Evolutionary conservation across 768 basidiomycete genomes (phyloP).

Genomic region (Paxillus involutus): DNA sequence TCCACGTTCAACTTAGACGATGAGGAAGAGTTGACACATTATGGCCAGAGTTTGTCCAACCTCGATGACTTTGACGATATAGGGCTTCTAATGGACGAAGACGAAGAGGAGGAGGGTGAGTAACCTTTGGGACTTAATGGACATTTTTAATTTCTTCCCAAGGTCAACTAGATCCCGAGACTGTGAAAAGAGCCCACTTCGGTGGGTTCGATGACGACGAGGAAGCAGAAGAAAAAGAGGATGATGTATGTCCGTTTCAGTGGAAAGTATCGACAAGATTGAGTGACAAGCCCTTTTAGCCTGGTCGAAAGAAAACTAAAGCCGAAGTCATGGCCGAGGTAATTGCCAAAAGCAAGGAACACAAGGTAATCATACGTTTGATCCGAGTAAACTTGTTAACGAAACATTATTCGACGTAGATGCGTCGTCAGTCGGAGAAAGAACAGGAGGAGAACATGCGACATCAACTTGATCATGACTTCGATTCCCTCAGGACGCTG

Average conservation of each 20-base stretch:
- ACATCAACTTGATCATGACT: constrained; percentile 85
- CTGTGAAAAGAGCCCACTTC: constrained; percentile 75
- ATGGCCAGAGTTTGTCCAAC: constrained; percentile 84
- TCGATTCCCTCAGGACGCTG: constrained; percentile 75
- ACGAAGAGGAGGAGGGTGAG: constrained; percentile 49
- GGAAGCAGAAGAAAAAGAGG: constrained; percentile 40
- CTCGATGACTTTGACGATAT: constrained; percentile 82
- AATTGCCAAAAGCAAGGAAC: constrained; percentile 93
- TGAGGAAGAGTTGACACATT: constrained; percentile 89
- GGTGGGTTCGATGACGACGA: constrained; percentile 82
- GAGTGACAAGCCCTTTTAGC: constrained; percentile 42
- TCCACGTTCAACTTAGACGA: constrained; percentile 87
- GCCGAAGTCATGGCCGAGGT: constrained; percentile 98
- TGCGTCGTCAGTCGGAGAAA: constrained; percentile 84
- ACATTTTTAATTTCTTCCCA: constrained; percentile 2
- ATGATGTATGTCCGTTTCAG: constrained; percentile 40
- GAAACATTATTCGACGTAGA: constrained; percentile 40
- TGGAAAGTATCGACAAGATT: not conserved
- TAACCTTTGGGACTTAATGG: not conserved
- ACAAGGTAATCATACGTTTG: constrained; percentile 63
- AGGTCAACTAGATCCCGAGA: constrained; percentile 69
- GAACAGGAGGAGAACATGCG: constrained; percentile 85
- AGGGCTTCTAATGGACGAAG: constrained; percentile 53
- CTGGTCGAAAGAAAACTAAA: constrained; percentile 84
- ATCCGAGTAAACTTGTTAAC: not conserved